Percentiles rank a stretch among this genome's conserved stretches.
Conservation (phyloP, 352 stramenopile species). For the Sclerospora graminicola region DNA sequence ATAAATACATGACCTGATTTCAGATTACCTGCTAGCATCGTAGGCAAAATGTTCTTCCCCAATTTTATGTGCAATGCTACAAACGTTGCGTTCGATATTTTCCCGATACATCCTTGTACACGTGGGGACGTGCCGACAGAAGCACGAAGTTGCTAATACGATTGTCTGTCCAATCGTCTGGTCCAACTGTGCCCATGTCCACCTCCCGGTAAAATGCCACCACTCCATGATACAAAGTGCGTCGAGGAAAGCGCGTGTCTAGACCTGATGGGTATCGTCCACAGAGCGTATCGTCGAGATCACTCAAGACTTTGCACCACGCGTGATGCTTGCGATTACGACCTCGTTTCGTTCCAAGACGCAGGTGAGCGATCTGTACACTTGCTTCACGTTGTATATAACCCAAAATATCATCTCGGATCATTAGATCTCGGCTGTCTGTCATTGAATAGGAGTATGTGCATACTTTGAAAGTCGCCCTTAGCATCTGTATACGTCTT, state of each 20-base stretch:
- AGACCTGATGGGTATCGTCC: slow-evolving; percentile 93
- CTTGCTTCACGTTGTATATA: slow-evolving; percentile 93
- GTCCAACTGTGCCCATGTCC: slow-evolving; percentile 88
- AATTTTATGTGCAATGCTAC: slow-evolving; percentile 85
- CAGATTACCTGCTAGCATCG: slow-evolving; percentile 91
- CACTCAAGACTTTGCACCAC: slow-evolving; percentile 98
- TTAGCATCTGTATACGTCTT: slow-evolving; percentile 96
- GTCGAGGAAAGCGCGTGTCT: slow-evolving; percentile 88
- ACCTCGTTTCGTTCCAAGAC: slow-evolving; percentile 78
- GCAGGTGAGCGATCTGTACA: slow-evolving; percentile 91
- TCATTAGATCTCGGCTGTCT: slow-evolving; percentile 72
- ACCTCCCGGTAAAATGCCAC: slow-evolving; percentile 97
- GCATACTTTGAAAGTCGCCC: slow-evolving; percentile 95
- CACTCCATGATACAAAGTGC: slow-evolving; percentile 94
- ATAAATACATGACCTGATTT: slow-evolving; percentile 92
- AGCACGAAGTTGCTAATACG: slow-evolving; percentile 96
- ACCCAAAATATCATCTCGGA: slow-evolving; percentile 91
- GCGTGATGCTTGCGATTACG: slow-evolving; percentile 72
- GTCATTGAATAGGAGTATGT: slow-evolving; percentile 97
- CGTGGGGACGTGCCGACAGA: slow-evolving; percentile 94
- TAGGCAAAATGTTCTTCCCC: slow-evolving; percentile 93
- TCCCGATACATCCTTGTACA: slow-evolving; percentile 98
- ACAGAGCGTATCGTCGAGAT: slow-evolving; percentile 97
- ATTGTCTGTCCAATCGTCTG: slow-evolving; percentile 83
- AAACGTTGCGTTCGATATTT: slow-evolving; percentile 97